These are phyloP conservation scores for Aplosporella prunicola DNA, from an alignment of 2,329 filamentous ascomycete species.

Conservation along the genomic window DNA sequence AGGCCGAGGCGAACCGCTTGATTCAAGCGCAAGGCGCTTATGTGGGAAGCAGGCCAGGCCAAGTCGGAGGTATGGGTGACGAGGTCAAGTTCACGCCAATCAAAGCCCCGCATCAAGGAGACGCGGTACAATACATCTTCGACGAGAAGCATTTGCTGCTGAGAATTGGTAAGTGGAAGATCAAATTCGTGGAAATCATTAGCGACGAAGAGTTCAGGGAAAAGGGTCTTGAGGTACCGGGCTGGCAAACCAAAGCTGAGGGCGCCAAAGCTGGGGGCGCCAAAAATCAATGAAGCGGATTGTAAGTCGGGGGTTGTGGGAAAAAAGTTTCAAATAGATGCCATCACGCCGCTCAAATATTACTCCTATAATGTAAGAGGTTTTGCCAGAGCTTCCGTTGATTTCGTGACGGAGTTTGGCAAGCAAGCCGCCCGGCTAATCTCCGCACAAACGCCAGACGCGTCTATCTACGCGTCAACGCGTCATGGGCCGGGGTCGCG, in stretches of 20 bases:
- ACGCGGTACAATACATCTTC: conserved; percentile 51
- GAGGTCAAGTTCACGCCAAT: conserved; percentile 54
- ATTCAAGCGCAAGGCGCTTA: conserved; percentile 49
- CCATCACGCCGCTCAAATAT: too few species aligned
- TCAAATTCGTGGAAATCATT: conserved; percentile 48
- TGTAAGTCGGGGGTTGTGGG: too few species aligned
- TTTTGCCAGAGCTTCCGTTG: too few species aligned
- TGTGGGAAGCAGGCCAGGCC: conserved; percentile 44
- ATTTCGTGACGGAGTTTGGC: too few species aligned
- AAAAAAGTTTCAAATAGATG: too few species aligned
- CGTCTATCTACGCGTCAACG: too few species aligned
- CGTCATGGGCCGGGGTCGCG: too few species aligned
- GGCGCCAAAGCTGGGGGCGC: too few species aligned
- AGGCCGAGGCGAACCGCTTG: conserved; percentile 50
- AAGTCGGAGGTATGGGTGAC: conserved; percentile 36
- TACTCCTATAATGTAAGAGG: too few species aligned
- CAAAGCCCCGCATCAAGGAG: conserved; percentile 47
- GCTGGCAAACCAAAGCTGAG: conserved; percentile 44
- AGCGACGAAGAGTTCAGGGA: conserved; percentile 44
- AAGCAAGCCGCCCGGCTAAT: too few species aligned
- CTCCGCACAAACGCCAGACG: too few species aligned
- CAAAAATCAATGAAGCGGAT: too few species aligned
- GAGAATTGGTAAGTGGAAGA: conserved; percentile 50
- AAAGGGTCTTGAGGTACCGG: conserved; percentile 38
- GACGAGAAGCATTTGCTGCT: conserved; percentile 48